A percentile compares a stretch with the other conserved stretches of the same genome.
These are phyloP conservation scores for Volvox africanus DNA, from an alignment of 139 green algal species.

Conservation along the genomic window DNA sequence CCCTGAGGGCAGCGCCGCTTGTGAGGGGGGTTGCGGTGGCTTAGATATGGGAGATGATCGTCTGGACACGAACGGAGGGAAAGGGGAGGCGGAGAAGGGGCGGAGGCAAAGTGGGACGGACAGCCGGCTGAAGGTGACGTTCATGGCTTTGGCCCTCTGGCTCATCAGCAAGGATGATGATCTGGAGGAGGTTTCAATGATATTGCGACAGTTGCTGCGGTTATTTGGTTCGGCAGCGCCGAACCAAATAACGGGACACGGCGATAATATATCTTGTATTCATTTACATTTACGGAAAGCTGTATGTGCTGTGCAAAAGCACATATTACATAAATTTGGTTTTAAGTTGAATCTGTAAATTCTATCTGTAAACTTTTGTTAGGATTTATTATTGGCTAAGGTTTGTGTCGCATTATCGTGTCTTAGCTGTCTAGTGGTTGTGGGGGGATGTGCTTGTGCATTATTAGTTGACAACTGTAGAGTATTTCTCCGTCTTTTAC, in stretches of 20 bases:
- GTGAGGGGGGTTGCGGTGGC: background rate
- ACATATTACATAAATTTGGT: slow-evolving; percentile 11
- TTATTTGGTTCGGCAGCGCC: too few relatives aligned
- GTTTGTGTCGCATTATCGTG: too few relatives aligned
- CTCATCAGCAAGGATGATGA: background rate
- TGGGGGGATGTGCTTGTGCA: too few relatives aligned
- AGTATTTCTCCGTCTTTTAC: slow-evolving; percentile 29
- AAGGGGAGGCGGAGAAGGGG: too few relatives aligned
- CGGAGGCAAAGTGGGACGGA: background rate
- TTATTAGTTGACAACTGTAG: too few relatives aligned
- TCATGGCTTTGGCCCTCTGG: slow-evolving; percentile 14
- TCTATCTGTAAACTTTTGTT: too few relatives aligned
- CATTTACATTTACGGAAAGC: background rate
- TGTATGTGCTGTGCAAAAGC: background rate
- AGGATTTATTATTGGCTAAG: too few relatives aligned
- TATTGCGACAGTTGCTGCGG: background rate
- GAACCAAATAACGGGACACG: too few relatives aligned
- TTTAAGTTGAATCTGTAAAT: background rate
- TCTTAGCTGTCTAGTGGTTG: too few relatives aligned
- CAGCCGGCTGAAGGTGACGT: background rate
- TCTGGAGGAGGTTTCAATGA: background rate
- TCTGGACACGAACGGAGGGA: too few relatives aligned
- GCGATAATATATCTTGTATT: too few relatives aligned
- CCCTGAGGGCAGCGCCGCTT: background rate
- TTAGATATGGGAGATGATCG: too few relatives aligned